Conservation (phyloP, 345 rosid genomes). For the Eucalyptus grandis region DNA sequence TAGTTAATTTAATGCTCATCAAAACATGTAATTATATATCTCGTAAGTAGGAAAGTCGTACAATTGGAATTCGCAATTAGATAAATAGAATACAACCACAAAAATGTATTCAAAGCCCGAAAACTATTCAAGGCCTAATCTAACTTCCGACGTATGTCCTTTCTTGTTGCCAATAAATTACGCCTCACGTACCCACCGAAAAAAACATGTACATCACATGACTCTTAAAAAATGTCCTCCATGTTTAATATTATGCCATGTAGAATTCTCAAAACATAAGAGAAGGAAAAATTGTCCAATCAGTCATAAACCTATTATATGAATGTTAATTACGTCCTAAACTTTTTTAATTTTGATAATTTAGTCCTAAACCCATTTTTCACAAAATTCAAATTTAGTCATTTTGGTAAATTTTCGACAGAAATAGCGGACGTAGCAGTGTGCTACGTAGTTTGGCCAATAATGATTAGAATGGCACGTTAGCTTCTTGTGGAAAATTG, state of each 20-base stretch:
- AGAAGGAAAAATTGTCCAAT: not conserved
- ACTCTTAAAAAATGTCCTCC: not conserved
- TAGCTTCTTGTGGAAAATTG: not conserved
- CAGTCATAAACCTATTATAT: rapidly evolving
- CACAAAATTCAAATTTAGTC: no score
- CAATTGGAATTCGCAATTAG: not conserved
- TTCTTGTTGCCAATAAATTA: not conserved
- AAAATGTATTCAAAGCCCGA: not conserved
- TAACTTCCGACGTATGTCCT: not conserved
- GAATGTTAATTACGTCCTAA: rapidly evolving
- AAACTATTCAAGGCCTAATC: not conserved
- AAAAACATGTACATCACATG: not conserved
- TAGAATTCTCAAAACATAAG: not conserved
- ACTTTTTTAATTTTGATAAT: not conserved
- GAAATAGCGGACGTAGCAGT: rapidly evolving
- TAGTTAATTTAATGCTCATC: not conserved
- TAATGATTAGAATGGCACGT: no score
- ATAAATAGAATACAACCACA: not conserved
- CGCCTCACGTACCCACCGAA: rapidly evolving
- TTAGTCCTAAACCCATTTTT: rapidly evolving
- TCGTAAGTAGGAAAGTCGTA: not conserved
- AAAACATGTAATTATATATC: not conserved
- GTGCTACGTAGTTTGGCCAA: not conserved
- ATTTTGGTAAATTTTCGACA: rapidly evolving
- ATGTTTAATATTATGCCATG: not conserved